These are phyloP conservation scores for Imleria badia DNA, from an alignment of 768 basidiomycete genomes.

Conservation along the genomic window DNA sequence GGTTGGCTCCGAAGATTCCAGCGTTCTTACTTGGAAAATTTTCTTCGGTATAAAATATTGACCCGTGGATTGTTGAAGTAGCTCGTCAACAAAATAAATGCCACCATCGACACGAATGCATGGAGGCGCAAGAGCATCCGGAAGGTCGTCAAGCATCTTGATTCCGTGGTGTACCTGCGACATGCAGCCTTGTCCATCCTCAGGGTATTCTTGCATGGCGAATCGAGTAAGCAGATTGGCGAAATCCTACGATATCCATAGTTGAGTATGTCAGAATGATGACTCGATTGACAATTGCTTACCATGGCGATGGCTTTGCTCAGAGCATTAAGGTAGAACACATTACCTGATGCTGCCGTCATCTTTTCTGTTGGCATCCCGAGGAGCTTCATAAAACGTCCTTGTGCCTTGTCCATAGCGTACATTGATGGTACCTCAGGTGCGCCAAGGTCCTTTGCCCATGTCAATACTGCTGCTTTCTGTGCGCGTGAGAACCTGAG, in stretches of 20 bases:
- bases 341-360: constrained; percentile 16
- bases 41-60: constrained; percentile 16
- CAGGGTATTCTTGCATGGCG: constrained; percentile 30
- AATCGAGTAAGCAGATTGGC: constrained; percentile 22
- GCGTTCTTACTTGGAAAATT: constrained; percentile 10
- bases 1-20: not conserved
- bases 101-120: constrained; percentile 16
- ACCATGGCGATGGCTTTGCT: constrained; percentile 21
- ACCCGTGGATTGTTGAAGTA: constrained; percentile 9
- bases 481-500: constrained; percentile 32
- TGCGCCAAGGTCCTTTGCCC: constrained; percentile 31
- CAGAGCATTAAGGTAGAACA: constrained; percentile 31
- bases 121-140: constrained; percentile 24
- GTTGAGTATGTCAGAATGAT: too few relatives aligned
- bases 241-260: constrained; percentile 16
- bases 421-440: constrained; percentile 28
- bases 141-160: constrained; percentile 32
- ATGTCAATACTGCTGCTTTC: constrained; percentile 27
- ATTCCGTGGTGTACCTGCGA: constrained; percentile 26
- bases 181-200: constrained; percentile 21
- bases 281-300: too few relatives aligned
- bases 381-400: constrained; percentile 14
- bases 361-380: constrained; percentile 26
- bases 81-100: constrained; percentile 29
- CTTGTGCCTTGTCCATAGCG: constrained; percentile 19